Conservation (phyloP, 1,139 yeast genomes). For the Saccharomycopsis phalli region DNA sequence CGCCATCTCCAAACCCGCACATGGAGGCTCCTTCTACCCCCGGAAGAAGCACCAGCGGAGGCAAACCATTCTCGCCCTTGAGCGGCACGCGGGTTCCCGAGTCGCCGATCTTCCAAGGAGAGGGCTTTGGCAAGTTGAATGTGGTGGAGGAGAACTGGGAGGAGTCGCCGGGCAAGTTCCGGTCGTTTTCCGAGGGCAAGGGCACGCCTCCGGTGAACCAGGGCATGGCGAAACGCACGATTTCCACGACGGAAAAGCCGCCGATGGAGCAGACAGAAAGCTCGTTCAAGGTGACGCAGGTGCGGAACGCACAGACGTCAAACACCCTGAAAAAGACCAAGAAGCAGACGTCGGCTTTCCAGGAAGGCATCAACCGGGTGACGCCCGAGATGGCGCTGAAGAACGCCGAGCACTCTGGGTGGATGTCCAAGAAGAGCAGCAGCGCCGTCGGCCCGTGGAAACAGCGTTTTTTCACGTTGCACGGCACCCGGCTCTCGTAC, state of each 20-base stretch:
- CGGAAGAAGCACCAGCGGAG: slow-evolving; percentile 1
- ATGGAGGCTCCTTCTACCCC: slow-evolving; percentile 10
- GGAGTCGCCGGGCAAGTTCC: slow-evolving; percentile 9
- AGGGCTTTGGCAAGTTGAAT: slow-evolving; percentile 8
- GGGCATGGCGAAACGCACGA: background rate
- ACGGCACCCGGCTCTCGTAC: slow-evolving; percentile 88
- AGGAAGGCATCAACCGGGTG: slow-evolving; percentile 76
- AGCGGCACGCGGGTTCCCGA: slow-evolving; percentile 14
- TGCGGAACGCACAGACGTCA: slow-evolving; percentile 19
- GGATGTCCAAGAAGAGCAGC: slow-evolving; percentile 92
- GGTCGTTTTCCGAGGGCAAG: slow-evolving; percentile 16
- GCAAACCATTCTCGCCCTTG: slow-evolving; percentile 8
- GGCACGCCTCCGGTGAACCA: background rate
- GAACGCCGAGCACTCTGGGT: slow-evolving; percentile 74
- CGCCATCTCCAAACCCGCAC: slow-evolving; percentile 8
- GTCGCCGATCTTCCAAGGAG: slow-evolving; percentile 11
- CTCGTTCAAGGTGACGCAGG: slow-evolving; percentile 18
- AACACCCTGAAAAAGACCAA: slow-evolving; percentile 32
- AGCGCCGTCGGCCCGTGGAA: slow-evolving; percentile 87
- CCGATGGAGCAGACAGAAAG: background rate
- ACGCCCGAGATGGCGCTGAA: slow-evolving; percentile 74
- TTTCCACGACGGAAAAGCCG: slow-evolving; percentile 1
- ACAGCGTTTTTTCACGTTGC: slow-evolving; percentile 77
- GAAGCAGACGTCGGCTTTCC: slow-evolving; percentile 77
- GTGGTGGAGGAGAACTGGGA: background rate